These are phyloP conservation scores for Penicillium atrosanguineum DNA, from an alignment of 495 filamentous ascomycete species.

Conservation along the genomic window DNA sequence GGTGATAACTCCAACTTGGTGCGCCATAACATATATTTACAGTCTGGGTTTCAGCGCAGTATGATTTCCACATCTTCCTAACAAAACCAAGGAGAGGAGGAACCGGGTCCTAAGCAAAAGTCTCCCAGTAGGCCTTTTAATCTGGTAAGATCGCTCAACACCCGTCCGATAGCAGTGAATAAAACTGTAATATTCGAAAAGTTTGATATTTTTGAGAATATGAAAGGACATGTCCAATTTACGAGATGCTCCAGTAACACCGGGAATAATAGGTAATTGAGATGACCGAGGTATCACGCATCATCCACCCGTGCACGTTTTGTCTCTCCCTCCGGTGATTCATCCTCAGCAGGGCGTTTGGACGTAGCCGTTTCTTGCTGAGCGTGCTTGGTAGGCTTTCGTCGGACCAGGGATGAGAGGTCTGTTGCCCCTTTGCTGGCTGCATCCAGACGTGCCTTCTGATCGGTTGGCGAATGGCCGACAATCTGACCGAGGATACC, in stretches of 20 bases:
- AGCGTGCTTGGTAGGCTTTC: conserved; percentile 53
- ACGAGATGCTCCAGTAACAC: conserved; percentile 4
- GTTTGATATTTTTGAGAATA: not conserved
- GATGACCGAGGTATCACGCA: conserved; percentile 3
- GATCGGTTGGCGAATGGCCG: conserved; percentile 60
- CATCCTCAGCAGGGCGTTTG: conserved; percentile 33
- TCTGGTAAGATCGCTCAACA: too few relatives aligned
- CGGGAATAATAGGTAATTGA: not conserved
- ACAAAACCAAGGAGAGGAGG: too few relatives aligned
- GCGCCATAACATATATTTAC: not conserved
- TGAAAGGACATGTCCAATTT: not conserved
- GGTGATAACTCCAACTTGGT: not conserved
- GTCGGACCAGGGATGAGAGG: conserved; percentile 73
- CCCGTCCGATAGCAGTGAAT: too few relatives aligned
- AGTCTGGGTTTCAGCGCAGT: not conserved
- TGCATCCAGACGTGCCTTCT: conserved; percentile 68
- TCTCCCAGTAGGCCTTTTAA: too few relatives aligned
- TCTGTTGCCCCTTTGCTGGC: conserved; percentile 81
- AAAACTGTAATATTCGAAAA: not conserved
- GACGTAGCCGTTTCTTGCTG: conserved; percentile 11
- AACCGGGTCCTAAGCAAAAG: too few relatives aligned
- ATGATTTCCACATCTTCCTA: too few relatives aligned
- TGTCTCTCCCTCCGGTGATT: conserved; percentile 16
- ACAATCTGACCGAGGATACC: conserved; percentile 74
- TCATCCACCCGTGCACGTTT: conserved; percentile 33